Evolutionary conservation across 441 rosid species (phyloP).

Genomic region (Euphorbia schlechtendalii): DNA sequence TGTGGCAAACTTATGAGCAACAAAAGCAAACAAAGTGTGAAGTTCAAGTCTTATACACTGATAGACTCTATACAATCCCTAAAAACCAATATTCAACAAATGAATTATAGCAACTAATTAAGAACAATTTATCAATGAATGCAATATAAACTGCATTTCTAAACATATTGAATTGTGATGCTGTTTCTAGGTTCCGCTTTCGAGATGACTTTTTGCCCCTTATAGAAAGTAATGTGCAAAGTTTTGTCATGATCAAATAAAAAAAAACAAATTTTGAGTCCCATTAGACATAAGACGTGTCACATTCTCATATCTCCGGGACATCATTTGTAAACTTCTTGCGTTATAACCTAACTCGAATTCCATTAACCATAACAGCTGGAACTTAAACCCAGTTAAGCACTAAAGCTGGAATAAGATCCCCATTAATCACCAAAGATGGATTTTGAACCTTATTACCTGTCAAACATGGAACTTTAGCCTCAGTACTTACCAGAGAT

Average conservation of each 20-base stretch:
- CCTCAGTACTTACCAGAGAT: too few relatives aligned
- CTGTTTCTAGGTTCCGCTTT: conserved; percentile 16
- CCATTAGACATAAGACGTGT: too few relatives aligned
- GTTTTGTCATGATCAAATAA: conserved; percentile 7
- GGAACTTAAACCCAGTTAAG: not conserved
- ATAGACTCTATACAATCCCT: conserved; percentile 21
- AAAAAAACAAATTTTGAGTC: not conserved
- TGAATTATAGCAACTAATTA: not conserved
- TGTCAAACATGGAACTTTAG: too few relatives aligned
- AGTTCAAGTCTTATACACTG: conserved; percentile 1
- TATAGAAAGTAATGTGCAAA: conserved; percentile 28
- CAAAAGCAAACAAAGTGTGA: conserved; percentile 15
- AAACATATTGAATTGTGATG: conserved; percentile 4
- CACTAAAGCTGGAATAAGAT: not conserved
- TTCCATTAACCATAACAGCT: not conserved
- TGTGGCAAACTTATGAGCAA: conserved; percentile 6
- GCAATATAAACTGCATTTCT: not conserved
- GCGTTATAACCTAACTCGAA: not conserved
- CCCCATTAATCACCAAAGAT: not conserved
- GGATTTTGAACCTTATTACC: not conserved
- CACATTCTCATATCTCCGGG: not conserved
- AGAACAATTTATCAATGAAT: not conserved
- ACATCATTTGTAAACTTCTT: not conserved
- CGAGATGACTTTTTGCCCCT: conserved; percentile 18
- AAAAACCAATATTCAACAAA: conserved; percentile 1